Percentiles rank a stretch among this genome's conserved stretches.
Conservation (phyloP, 192 early-diverging fungal genomes). For the Entomortierella chlamydospora region DNA sequence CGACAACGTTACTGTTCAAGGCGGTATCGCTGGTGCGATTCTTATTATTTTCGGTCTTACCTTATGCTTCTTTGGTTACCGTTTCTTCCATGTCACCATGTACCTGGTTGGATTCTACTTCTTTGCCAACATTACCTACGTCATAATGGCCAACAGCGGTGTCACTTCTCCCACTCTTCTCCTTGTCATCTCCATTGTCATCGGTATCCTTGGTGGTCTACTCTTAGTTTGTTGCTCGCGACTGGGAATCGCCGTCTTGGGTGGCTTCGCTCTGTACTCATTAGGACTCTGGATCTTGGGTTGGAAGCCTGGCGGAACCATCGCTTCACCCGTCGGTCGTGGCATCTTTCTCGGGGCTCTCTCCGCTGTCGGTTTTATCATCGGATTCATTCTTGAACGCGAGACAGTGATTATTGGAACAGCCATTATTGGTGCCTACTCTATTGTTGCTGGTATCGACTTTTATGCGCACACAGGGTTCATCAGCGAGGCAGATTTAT, state of each 20-base stretch:
- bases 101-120: constrained; percentile 53
- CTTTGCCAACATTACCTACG: constrained; percentile 51
- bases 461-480: constrained; percentile 68
- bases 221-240: constrained; percentile 48
- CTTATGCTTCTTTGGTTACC: constrained; percentile 39
- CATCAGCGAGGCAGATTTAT: constrained; percentile 21
- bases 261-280: constrained; percentile 52
- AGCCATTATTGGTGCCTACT: constrained; percentile 60
- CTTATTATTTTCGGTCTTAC: constrained; percentile 42
- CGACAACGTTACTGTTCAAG: constrained; percentile 51
- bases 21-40: constrained; percentile 42
- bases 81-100: constrained; percentile 31
- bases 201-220: constrained; percentile 47
- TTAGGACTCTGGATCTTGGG: constrained; percentile 59
- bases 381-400: constrained; percentile 66
- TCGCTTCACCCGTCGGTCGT: constrained; percentile 45
- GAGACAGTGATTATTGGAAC: constrained; percentile 61
- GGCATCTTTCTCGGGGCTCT: constrained; percentile 51
- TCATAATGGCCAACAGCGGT: constrained; percentile 57
- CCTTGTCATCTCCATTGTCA: constrained; percentile 50
- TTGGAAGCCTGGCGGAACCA: constrained; percentile 50
- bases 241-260: constrained; percentile 51
- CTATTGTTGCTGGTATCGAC: constrained; percentile 66
- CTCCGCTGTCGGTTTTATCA: constrained; percentile 40
- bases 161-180: constrained; percentile 40